A percentile compares a stretch with the other conserved stretches of the same genome.
Evolutionary conservation across 805 yeast species (phyloP).

Genomic region (Kodamaea neixiangensis): DNA sequence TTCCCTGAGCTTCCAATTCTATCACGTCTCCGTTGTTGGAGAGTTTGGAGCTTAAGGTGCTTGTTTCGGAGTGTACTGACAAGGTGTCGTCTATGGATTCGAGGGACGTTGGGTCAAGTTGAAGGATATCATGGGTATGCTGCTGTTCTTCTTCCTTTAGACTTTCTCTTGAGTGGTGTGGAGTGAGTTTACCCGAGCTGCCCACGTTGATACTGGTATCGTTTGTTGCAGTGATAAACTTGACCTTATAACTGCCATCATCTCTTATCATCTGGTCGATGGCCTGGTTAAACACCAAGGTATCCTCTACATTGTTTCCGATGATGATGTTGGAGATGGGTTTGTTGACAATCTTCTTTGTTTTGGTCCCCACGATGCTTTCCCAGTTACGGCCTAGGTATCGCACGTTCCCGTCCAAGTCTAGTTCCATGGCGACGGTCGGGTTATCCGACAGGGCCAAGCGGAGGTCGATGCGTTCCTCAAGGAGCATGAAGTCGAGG

Average conservation of each 20-base stretch:
- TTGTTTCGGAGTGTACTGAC: slow-evolving; percentile 10
- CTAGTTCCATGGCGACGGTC: slow-evolving; percentile 81
- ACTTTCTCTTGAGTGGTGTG: slow-evolving; percentile 25
- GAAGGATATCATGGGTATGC: background rate
- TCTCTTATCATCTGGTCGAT: slow-evolving; percentile 68
- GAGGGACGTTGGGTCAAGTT: background rate
- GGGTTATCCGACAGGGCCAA: slow-evolving; percentile 70
- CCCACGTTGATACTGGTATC: slow-evolving; percentile 1
- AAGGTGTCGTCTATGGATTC: slow-evolving; percentile 1
- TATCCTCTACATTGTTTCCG: slow-evolving; percentile 63
- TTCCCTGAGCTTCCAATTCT: slow-evolving; percentile 93
- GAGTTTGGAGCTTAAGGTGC: slow-evolving; percentile 29
- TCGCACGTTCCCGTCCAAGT: slow-evolving; percentile 73
- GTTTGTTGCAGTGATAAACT: slow-evolving; percentile 60
- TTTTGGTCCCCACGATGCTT: slow-evolving; percentile 66
- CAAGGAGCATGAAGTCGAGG: slow-evolving; percentile 4
- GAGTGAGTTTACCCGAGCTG: slow-evolving; percentile 24
- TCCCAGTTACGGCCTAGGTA: slow-evolving; percentile 82
- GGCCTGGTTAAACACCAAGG: slow-evolving; percentile 67
- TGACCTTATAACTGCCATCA: slow-evolving; percentile 75
- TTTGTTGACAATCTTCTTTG: slow-evolving; percentile 51
- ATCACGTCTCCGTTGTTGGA: slow-evolving; percentile 61
- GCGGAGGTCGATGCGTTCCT: slow-evolving; percentile 53
- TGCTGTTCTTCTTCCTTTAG: background rate
- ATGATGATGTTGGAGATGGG: slow-evolving; percentile 65